Evolutionary conservation across 306 rosid species (phyloP), one percentile per base, ranked within the genome.

Genomic region (Purshia tridentata): DNA sequence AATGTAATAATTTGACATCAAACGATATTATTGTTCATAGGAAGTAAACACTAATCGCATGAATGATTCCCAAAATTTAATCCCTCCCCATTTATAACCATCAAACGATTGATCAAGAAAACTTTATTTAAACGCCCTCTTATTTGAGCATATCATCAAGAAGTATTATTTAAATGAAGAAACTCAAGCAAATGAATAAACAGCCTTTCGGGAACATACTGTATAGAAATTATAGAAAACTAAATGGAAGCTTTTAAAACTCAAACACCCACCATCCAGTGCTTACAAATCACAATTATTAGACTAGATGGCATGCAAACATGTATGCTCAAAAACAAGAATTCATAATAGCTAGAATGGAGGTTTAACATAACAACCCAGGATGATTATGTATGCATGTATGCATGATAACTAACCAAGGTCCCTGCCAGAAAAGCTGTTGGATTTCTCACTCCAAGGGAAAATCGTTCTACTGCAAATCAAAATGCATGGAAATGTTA

Each of bases 401-500:
- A n/a, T 61, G 15, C 9, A 9, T 39, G 37, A 69, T 72, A 45
- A 79, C 90, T 83, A 73, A 88, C 93, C 86, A 76, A 69, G 67
- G 90, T 84, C 45, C 93, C 93, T 1, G 89, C 89, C 55, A 88
- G 77, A 78, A 86, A 86, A 75, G 84, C 88, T 23, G 90, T 86
- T 58, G 87, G 87, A 66, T 86, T 86, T 78, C 93, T 80, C 70
- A 82, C 86, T 64, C 93, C 90, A 63, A 88, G 72, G 52, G 93
- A 88, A 72, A 88, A 86, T 52, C 93, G 81, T 72, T 88, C 90
- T 65, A 88, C 93, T 88, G 81, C 63, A 69, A 69, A 76, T 75
- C 71, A 58, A 64, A 72, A 81, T 46, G 72, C 50, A 62, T 18
- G 42, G 54, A 70, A 74, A 48, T 69, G 70, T 73, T 60, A 80